Base-by-base conservation (phyloP, 306 rosid species). In the Gastrolobium villosum region DNA sequence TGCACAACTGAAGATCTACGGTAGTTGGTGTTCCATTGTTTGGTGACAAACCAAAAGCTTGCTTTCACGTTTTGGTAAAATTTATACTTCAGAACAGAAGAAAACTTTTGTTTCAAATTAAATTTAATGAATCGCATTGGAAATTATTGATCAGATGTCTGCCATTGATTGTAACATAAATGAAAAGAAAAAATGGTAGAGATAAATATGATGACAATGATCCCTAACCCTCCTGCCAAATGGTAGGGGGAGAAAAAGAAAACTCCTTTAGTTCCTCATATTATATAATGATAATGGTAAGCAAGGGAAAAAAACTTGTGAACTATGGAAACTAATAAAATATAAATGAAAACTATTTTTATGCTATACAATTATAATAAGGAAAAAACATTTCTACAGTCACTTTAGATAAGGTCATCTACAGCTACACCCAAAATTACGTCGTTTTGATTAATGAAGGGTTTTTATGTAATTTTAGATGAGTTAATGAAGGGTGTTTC, bases 61-160 rank as follows among this genome's bases (percentile, higher is more conserved):
- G 86, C 61, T 80, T 80, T 79, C 52, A 44, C 2, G 35, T 75
- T 71, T 82, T 78, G 89, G 82, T 85, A 39, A 74, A 70, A 82
- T 77, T 79, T 85, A 69, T 34, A 30, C n/a, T 48, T 79, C 74
- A 6, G 53, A 71, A 49, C 61, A 45, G 65, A 67, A 37, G 34
- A 30, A 1, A 65, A 14, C 57, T 15, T 39, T 76, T 81, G 83
- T 68, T 69, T 85, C 67, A 61, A 34, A 15, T 62, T 76, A 61
- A 34, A 15, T 62, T 76, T 71, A 76, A 70, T 76, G n/a, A 81
- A 81, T 54, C 41, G 28, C 30, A 44, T 53, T 53, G 49, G 32
- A 56, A 43, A 46, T 43, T 60, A 9, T 34, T 11, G 84, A 55
- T 71, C 41, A 72, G 69, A 31, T 64, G 65, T 74, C 65, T 14